phyloP scores from a whole-genome alignment of 2,329 filamentous ascomycete genomes.

The Epichloe gansuensis region DNA sequence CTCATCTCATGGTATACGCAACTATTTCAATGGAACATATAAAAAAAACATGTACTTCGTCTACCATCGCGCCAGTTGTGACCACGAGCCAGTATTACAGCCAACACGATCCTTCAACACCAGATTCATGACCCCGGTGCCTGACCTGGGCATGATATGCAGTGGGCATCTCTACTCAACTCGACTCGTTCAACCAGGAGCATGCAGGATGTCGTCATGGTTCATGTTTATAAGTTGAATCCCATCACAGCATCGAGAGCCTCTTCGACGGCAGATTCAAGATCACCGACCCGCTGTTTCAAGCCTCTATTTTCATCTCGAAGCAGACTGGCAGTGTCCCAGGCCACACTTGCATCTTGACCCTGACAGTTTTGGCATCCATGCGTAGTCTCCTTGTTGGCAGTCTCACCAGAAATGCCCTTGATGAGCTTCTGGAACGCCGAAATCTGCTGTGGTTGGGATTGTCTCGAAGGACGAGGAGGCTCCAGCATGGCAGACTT shows the following conservation, averaged over 20 bases:
- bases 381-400: conserved; percentile 12
- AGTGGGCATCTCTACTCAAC: neutral
- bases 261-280: conserved; percentile 49
- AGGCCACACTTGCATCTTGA: conserved; percentile 46
- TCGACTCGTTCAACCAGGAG: neutral
- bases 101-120: neutral
- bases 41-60: neutral
- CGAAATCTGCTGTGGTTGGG: conserved; percentile 19
- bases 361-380: conserved; percentile 46
- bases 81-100: neutral
- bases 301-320: conserved; percentile 50
- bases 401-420: conserved; percentile 27
- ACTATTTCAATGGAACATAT: neutral
- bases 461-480: conserved; percentile 23
- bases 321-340: conserved; percentile 51
- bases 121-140: neutral
- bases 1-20: neutral
- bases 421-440: conserved; percentile 31
- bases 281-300: conserved; percentile 44
- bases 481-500: conserved; percentile 16
- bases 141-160: neutral
- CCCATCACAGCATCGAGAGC: conserved; percentile 49
- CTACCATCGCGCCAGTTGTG: neutral
- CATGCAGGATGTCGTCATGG: neutral
- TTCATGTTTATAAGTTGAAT: conserved; percentile 15